Conservation (phyloP, 2,329 filamentous ascomycete genomes). For the Rhynchosporium secalis region DNA sequence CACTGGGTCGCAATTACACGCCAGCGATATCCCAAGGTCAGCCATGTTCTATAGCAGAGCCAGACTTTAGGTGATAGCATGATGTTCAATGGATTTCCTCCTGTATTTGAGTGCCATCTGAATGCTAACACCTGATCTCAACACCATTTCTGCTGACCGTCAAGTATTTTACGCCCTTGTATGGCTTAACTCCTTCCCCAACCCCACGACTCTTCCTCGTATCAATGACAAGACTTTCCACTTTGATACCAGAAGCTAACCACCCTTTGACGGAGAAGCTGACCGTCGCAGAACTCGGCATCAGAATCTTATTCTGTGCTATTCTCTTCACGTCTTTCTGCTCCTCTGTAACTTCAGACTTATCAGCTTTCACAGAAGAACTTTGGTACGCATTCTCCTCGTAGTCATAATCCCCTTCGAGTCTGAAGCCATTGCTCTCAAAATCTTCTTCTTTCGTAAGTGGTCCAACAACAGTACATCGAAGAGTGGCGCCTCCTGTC, state of each 20-base stretch:
- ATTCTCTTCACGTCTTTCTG: conserved; percentile 55
- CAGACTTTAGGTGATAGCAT: not conserved
- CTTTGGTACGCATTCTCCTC: conserved; percentile 58
- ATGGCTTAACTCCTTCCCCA: conserved; percentile 86
- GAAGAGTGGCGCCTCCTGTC: conserved; percentile 68
- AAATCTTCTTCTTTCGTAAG: conserved; percentile 51
- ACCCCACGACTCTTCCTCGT: conserved; percentile 81
- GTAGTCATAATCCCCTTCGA: conserved; percentile 47
- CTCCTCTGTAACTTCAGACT: conserved; percentile 41
- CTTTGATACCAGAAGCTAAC: conserved; percentile 66
- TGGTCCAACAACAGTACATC: conserved; percentile 76
- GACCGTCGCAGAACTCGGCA: conserved; percentile 76
- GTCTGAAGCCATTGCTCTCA: conserved; percentile 39
- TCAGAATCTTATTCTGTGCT: conserved; percentile 71
- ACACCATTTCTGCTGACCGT: conserved; percentile 69
- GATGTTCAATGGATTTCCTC: not conserved
- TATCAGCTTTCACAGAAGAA: conserved; percentile 35
- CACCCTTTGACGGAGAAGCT: conserved; percentile 72
- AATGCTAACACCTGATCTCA: conserved; percentile 56
- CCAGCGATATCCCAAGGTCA: not conserved
- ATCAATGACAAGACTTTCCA: conserved; percentile 68
- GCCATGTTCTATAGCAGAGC: not conserved
- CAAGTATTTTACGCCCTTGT: conserved; percentile 97
- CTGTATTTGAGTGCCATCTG: not conserved
- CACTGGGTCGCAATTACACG: not conserved